Conservation (phyloP, 2,329 filamentous ascomycete genomes). For the Pezicula neosporulosa region DNA sequence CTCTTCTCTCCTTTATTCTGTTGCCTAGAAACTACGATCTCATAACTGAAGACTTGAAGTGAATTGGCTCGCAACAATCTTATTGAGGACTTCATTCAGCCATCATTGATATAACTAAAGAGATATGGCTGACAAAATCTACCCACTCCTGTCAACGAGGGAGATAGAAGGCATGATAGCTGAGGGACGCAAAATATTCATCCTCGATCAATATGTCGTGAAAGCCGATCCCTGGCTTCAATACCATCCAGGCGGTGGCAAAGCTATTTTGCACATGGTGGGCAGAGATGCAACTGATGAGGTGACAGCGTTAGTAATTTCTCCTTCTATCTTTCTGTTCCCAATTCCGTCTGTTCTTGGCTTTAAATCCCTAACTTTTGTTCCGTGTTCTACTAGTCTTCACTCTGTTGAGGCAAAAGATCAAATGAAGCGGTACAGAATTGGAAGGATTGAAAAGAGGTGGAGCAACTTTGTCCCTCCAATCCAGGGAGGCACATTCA, state of each 20-base stretch:
- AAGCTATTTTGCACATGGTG: slow-evolving; percentile 86
- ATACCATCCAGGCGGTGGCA: slow-evolving; percentile 87
- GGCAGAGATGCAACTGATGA: slow-evolving; percentile 90
- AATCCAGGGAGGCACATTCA: slow-evolving; percentile 68
- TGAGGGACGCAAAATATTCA: slow-evolving; percentile 70
- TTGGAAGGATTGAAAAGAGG: slow-evolving; percentile 71
- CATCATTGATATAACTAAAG: too few species aligned
- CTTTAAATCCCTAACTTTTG: not conserved
- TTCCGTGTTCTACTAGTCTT: slow-evolving; percentile 51
- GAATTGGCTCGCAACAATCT: too few species aligned
- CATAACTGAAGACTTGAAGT: too few species aligned
- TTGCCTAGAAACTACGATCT: too few species aligned
- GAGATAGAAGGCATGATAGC: slow-evolving; percentile 79
- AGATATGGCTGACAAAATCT: too few species aligned
- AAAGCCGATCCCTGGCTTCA: slow-evolving; percentile 82
- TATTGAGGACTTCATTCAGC: too few species aligned
- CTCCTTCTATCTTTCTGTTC: slow-evolving; percentile 4
- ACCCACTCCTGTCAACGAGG: slow-evolving; percentile 28
- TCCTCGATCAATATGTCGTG: slow-evolving; percentile 73
- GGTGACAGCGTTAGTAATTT: slow-evolving; percentile 68
- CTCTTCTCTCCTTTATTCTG: too few species aligned
- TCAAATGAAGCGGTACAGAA: slow-evolving; percentile 52
- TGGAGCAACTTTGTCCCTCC: slow-evolving; percentile 88
- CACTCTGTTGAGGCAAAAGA: slow-evolving; percentile 69
- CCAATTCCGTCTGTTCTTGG: not conserved